phyloP scores from a whole-genome alignment of 1,284 basidiomycete species.

The Stygiomarasmius scandens region DNA sequence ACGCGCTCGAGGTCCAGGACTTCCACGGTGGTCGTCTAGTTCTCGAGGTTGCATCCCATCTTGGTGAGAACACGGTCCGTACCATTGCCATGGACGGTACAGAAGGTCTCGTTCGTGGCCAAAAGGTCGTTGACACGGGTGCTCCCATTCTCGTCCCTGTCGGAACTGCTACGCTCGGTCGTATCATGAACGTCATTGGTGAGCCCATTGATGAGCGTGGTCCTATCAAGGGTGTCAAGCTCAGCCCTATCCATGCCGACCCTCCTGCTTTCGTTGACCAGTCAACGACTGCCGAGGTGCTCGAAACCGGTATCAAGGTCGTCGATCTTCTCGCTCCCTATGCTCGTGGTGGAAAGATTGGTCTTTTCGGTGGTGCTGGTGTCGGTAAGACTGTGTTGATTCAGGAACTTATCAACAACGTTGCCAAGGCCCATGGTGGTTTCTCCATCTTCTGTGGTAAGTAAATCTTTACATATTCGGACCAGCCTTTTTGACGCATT shows the following conservation, averaged over 20 bases:
- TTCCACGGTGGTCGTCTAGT: slow-evolving; percentile 93
- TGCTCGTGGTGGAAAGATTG: slow-evolving; percentile 99
- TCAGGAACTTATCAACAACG: slow-evolving; percentile 99
- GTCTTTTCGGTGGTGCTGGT: slow-evolving; percentile 99
- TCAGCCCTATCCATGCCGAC: slow-evolving; percentile 93
- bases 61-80: slow-evolving; percentile 98
- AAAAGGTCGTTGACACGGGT: slow-evolving; percentile 96
- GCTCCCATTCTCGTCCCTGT: slow-evolving; percentile 96
- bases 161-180: slow-evolving; percentile 90
- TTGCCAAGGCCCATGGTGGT: slow-evolving; percentile 99
- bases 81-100: slow-evolving; percentile 99
- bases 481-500: slow-evolving; percentile 7
- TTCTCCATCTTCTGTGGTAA: slow-evolving; percentile 99
- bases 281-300: slow-evolving; percentile 96
- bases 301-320: slow-evolving; percentile 99
- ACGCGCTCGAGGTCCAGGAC: slow-evolving; percentile 96
- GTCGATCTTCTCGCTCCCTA: slow-evolving; percentile 99
- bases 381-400: slow-evolving; percentile 99
- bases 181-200: slow-evolving; percentile 99
- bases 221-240: slow-evolving; percentile 93
- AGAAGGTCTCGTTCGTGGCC: slow-evolving; percentile 98
- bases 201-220: slow-evolving; percentile 99
- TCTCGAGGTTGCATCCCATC: slow-evolving; percentile 94
- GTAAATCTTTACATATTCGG: slow-evolving; percentile 26
- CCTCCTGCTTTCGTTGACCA: slow-evolving; percentile 97